Base-by-base conservation (phyloP, 305 asterid species). In the Fraxinus nigra region DNA sequence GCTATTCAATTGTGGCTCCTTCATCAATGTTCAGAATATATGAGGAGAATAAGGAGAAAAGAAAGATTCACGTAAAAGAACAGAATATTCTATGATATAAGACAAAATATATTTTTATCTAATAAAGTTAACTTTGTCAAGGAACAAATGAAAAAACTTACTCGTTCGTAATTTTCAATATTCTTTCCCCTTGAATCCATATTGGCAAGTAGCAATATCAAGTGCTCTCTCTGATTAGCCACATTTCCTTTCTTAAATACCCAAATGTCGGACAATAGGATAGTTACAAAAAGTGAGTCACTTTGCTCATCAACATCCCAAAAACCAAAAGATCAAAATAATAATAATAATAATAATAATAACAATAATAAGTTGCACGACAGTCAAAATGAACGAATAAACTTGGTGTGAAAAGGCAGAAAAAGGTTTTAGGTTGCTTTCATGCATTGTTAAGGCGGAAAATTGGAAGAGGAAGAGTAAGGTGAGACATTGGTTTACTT, bases 161-260 rank as follows among this genome's bases (percentile, higher is more conserved):
- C 98, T 80, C 84, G 90, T 43, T 82, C 92, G 81, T 91, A 90
- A 69, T 85, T 91, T 79, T 80, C 90, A 69, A 83, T 90, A 87
- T 82, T 85, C 87, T 87, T 92, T 63, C 92, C 90, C 86, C 98
- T 90, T 80, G 87, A 90, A 84, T 93, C 98, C 94, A 95, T 91
- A 87, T 97, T 97, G 81, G 98, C 98, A 81, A 97, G 94, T 86
- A 97, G 92, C 91, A 97, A 87, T 80, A 97, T 90, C 89, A 97
- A 89, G 92, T 97, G 99, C 84, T 97, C 99, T 83, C 99, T 88
- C 88, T 97, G 99, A 89, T 97, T 97, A 34, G 98, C 98, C 75
- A 92, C 98, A 87, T 97, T 97, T 87, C 97, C 98, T 92, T 93
- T 95, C 99, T 97, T 89, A 86, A 93, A 40, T 83, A 86, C 85